Percentiles rank a stretch among this genome's conserved stretches.
Evolutionary conservation across 345 rosid species (phyloP).

Genomic region (Dimocarpus longan): DNA sequence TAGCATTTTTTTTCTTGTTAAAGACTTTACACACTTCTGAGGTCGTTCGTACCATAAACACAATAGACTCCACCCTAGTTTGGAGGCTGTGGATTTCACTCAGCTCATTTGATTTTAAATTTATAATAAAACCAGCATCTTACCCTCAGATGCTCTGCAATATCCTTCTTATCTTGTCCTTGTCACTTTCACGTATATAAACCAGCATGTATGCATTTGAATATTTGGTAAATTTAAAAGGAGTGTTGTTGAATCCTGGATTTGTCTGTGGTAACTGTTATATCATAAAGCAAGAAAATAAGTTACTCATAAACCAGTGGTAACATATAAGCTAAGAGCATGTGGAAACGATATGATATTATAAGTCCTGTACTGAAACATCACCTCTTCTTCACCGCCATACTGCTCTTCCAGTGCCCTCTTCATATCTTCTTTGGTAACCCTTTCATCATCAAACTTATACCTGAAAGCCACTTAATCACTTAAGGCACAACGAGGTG

Average conservation of each 20-base stretch:
- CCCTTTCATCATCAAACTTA: conserved; percentile 97
- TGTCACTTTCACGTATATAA: conserved; percentile 94
- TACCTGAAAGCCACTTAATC: conserved; percentile 58
- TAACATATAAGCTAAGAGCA: conserved; percentile 5
- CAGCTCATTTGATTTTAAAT: conserved; percentile 5
- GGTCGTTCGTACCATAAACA: background rate
- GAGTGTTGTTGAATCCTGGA: conserved; percentile 93
- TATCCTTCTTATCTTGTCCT: conserved; percentile 97
- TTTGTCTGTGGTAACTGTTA: conserved; percentile 84
- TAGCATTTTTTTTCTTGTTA: background rate
- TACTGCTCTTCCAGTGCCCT: conserved; percentile 97
- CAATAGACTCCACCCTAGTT: conserved; percentile 9
- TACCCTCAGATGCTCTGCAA: conserved; percentile 95
- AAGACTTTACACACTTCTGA: background rate
- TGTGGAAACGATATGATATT: background rate
- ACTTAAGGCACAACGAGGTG: background rate
- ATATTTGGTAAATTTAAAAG: conserved; percentile 87
- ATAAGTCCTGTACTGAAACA: conserved; percentile 3
- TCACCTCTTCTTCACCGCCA: conserved; percentile 98
- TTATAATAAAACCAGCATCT: conserved; percentile 33
- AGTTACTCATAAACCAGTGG: conserved; percentile 23
- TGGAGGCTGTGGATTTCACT: conserved; percentile 8
- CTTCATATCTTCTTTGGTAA: conserved; percentile 89
- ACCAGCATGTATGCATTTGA: conserved; percentile 99
- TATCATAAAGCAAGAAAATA: conserved; percentile 27